Evolutionary conservation across 345 rosid genomes (phyloP).

Genomic region (Salix suchowensis): DNA sequence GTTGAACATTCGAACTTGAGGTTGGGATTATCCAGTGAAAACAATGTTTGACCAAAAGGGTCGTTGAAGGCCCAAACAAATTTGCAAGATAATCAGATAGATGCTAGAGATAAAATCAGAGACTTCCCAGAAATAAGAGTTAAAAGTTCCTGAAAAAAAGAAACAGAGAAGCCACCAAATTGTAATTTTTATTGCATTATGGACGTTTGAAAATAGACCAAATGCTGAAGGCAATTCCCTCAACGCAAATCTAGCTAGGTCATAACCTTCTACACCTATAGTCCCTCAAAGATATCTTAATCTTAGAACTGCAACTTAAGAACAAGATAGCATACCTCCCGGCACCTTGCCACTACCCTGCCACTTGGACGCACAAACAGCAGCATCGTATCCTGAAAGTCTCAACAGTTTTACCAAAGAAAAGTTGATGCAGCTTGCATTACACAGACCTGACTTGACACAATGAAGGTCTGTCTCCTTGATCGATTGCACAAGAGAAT

Average conservation of each 20-base stretch:
- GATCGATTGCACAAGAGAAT: constrained; percentile 53
- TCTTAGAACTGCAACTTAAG: not conserved
- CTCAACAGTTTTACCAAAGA: constrained; percentile 67
- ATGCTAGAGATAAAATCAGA: not conserved
- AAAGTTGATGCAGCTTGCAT: constrained; percentile 75
- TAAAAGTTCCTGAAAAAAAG: not conserved
- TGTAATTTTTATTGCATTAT: not conserved
- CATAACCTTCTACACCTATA: not conserved
- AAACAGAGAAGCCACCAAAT: not conserved
- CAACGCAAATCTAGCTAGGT: not conserved
- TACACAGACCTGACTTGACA: constrained; percentile 60
- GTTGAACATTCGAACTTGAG: not conserved
- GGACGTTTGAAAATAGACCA: not conserved
- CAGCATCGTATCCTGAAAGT: constrained; percentile 78
- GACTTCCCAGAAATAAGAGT: not conserved
- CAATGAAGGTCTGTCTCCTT: constrained; percentile 52
- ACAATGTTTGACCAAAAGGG: not conserved
- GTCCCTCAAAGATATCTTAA: not conserved
- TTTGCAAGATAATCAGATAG: not conserved
- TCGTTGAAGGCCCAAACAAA: not conserved
- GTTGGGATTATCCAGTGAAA: not conserved
- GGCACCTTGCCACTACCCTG: constrained; percentile 79
- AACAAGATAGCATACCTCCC: constrained; percentile 56
- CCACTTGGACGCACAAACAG: constrained; percentile 80
- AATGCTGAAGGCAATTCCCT: too few species aligned